Base-by-base conservation (phyloP, 345 rosid species). In the Aethionema arabicum region DNA sequence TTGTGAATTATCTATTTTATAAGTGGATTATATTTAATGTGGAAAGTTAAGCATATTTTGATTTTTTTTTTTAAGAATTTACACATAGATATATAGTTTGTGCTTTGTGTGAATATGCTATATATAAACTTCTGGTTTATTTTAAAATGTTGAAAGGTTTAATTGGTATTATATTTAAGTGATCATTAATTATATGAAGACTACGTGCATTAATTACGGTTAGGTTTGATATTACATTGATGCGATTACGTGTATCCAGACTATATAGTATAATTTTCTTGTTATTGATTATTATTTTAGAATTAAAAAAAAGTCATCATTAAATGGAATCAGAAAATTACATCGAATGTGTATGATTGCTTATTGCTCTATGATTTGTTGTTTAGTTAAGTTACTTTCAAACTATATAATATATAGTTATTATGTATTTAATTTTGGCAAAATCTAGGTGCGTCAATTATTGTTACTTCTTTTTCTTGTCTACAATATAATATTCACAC, bases 171-270 rank as follows among this genome's bases (percentile, higher is more conserved):
- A 11, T n/a, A 5, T 8, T 32, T 27, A 2, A 16, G n/a, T 53
- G 39, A 44, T 44, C 6, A 46, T 35, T 13, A 12, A 41, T 6
- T 11, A 9, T 63, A 6, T 30, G 21, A 65, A 54, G 12, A 65
- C 9, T 54, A 47, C 41, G 49, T 47, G 35, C 63, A 66, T 66
- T 48, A 32, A 56, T 56, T 15, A 55, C 10, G n/a, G 29, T 29
- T 65, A 39, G 48, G 33, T 64, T 51, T 11, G 57, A 11, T 21
- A 21, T 21, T 21, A 21, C 27, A 21, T 21, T 21, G 27, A 21
- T 21, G 59, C 4, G 11, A 50, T 50, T 12, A 59, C 27, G 2
- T 21, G 27, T 30, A 42, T 32, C 14, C 48, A 42, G 46, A 42
- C 15, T 14, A 43, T 32, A 32, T 10, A 10, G 4, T 2, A 21